phyloP scores from a whole-genome alignment of 148 eudicot species.

The Chenopodium suecicum region DNA sequence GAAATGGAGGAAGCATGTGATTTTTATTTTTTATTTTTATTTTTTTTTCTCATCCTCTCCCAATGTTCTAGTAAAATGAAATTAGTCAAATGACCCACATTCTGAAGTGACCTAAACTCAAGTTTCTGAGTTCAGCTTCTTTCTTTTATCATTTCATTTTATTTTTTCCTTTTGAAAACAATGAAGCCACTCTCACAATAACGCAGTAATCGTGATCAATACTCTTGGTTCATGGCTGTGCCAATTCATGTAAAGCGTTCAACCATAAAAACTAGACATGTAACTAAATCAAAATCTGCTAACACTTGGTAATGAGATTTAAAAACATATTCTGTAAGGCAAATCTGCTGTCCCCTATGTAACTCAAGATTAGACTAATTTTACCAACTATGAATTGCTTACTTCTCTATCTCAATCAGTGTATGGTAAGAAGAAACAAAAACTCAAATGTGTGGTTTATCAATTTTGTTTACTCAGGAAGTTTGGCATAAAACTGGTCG shows the following conservation, averaged over 20 bases:
- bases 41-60: too few relatives aligned
- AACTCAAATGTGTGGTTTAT: conserved; percentile 4
- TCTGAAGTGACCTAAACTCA: too few relatives aligned
- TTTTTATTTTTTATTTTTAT: too few relatives aligned
- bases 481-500: conserved; percentile 45
- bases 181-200: too few relatives aligned
- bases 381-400: not conserved
- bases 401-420: not conserved
- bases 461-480: conserved; percentile 16
- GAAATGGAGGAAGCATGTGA: too few relatives aligned
- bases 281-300: not conserved
- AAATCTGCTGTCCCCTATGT: not conserved
- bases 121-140: too few relatives aligned
- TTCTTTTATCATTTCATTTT: too few relatives aligned
- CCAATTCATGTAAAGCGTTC: not conserved
- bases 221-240: too few relatives aligned
- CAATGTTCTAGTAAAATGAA: too few relatives aligned
- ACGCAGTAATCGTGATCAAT: too few relatives aligned
- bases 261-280: not conserved
- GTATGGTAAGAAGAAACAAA: not conserved
- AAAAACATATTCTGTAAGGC: not conserved
- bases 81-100: too few relatives aligned
- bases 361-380: not conserved
- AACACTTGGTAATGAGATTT: not conserved
- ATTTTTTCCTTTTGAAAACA: too few relatives aligned